Evolutionary conservation across 2,329 filamentous ascomycete species (phyloP).

Genomic region (Aspergillus tubingensis): DNA sequence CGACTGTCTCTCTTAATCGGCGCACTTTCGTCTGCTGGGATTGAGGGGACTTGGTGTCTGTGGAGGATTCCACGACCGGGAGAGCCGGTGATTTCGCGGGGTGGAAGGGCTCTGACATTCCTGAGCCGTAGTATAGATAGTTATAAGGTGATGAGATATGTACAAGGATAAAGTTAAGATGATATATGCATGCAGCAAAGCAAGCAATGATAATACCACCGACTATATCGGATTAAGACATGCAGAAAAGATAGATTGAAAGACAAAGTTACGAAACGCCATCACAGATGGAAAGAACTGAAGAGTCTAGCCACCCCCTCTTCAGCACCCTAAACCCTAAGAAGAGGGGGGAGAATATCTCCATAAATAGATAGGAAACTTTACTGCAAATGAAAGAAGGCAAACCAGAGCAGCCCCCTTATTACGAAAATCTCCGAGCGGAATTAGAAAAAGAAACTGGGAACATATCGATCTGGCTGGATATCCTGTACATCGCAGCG

Average conservation of each 20-base stretch:
- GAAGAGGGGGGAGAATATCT: no score
- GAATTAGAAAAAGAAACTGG: neutral
- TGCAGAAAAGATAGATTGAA: no score
- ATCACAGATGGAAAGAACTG: neutral
- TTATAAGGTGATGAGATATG: neutral
- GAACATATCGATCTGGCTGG: neutral
- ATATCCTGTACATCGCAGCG: no score
- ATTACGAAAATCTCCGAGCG: neutral
- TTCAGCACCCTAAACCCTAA: neutral
- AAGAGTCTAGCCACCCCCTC: no score
- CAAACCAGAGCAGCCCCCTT: neutral
- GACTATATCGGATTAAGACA: no score
- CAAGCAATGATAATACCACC: neutral
- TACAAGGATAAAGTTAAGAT: neutral
- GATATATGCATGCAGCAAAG: neutral
- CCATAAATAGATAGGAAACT: neutral
- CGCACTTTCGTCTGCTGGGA: slow-evolving; percentile 1
- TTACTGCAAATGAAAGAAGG: neutral
- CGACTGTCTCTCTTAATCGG: slow-evolving; percentile 17
- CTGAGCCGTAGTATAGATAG: neutral
- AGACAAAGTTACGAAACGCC: no score
- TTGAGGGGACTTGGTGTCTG: neutral
- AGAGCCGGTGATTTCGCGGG: neutral
- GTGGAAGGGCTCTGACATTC: slow-evolving; percentile 1
- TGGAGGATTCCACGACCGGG: slow-evolving; percentile 5